Base-by-base conservation (phyloP, 176 grass and related monocot species). In the Elaeis guineensis region DNA sequence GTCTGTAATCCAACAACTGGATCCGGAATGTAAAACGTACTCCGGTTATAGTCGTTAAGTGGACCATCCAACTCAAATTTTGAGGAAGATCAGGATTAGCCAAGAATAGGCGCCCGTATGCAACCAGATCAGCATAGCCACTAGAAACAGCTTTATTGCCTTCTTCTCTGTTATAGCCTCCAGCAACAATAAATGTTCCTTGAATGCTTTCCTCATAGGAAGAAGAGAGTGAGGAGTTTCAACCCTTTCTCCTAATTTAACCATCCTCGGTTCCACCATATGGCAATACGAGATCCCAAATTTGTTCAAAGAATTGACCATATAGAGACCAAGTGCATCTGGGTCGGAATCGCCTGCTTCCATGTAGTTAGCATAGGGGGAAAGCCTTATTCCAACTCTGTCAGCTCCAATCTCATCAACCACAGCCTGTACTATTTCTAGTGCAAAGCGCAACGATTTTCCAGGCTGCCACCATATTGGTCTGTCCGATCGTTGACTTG, bases 401-500 rank as follows among this genome's bases (percentile, higher is more conserved):
- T 83, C 78, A 48, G 85, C 72, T 72, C 85, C 82, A 68, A 89
- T 82, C 70, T 95, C 89, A 64, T 87, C 72, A 50, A 50, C 51
- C 49, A 89, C 55, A 2, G 90, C 69, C 70, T 86, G 49, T 14
- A 86, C 58, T 8, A 95, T 52, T 83, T 89, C 85, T 26, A 95
- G 22, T 0, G 82, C 82, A 72, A 89, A 89, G 9, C 73, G 69
- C 90, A 95, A 44, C 79, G 85, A 15, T 95, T 95, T 25, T 86
- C 85, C 26, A 95, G 59, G 65, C 65, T 86, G 16, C 85, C 82
- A 62, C 90, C 82, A 65, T 95, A 86, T 52, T 58, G 25, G 59
- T 95, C 90, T 0, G 69, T 72, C 4, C 82, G 78, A 53, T 89
- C 82, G 69, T 95, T 83, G 15, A 86, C 62, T 78, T 75, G 57